Base-by-base conservation (phyloP, 1,139 yeast genomes). In the Starmera stellimalicola region DNA sequence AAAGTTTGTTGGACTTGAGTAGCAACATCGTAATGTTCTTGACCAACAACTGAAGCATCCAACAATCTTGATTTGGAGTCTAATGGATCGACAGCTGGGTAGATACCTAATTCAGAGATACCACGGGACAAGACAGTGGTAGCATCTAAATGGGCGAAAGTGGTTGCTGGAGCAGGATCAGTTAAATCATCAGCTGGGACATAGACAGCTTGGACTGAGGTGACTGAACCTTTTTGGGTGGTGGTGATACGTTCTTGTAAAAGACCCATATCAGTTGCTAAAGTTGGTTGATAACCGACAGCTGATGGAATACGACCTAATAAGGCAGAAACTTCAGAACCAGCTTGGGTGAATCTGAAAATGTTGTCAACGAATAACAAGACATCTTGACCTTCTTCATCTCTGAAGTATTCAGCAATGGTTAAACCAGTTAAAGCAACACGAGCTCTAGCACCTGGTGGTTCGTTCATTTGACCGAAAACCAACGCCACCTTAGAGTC, bases 401-500 rank as follows among this genome's bases (percentile, higher is more conserved):
- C 98, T 85, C 98, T 93, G 93, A 91, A 91, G 77, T 91, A 91
- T 76, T 91, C 98, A 59, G 98, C 98, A 68, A 91, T 87, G 70
- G 98, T 91, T 69, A 91, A 80, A 80, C 98, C 98, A 56, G 98
- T 91, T 67, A 91, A 76, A 60, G 98, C 98, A 66, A 91, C 98
- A 81, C 98, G 93, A 60, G 98, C 97, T 80, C 98, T 88, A 60
- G 98, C 98, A 73, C 98, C 98, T 57, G 98, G 98, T 63, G 98
- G 98, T 78, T 91, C 98, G 78, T 91, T 91, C 98, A 91, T 91
- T 77, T 91, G 98, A 68, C 98, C 98, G 77, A 91, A 91, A 50
- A 91, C 98, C 63, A 91, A 78, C 55, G 98, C 94, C 71, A 91
- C 98, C 81, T 91, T 91, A 62, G 98, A 91, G 56, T 91, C 98